phyloP scores from a whole-genome alignment of 805 yeast genomes.

The Grigorovia yakushimaensis region DNA sequence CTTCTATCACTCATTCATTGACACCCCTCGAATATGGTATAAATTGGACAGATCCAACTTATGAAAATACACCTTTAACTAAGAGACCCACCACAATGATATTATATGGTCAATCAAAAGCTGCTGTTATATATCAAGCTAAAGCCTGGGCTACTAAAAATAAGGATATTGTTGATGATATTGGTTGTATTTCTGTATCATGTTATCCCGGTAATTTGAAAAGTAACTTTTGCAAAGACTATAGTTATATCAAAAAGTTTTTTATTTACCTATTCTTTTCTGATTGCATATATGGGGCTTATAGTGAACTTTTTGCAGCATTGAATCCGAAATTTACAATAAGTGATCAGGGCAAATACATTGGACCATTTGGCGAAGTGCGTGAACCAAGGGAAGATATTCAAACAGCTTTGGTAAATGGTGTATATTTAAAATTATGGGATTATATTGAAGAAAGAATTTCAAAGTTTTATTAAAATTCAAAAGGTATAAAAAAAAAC shows the following conservation, averaged over 20 bases:
- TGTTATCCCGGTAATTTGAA: slow-evolving; percentile 31
- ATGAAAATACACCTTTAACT: slow-evolving; percentile 11
- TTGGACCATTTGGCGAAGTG: slow-evolving; percentile 30
- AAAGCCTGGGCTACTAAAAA: slow-evolving; percentile 28
- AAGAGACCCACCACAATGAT: slow-evolving; percentile 12
- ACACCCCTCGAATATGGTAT: slow-evolving; percentile 28
- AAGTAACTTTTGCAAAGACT: slow-evolving; percentile 26
- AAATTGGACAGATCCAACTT: slow-evolving; percentile 24
- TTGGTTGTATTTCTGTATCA: slow-evolving; percentile 27
- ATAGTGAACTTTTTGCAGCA: slow-evolving; percentile 32
- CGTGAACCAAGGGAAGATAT: slow-evolving; percentile 25
- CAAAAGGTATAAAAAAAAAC: not conserved
- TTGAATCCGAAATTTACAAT: slow-evolving; percentile 27
- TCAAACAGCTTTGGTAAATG: slow-evolving; percentile 18
- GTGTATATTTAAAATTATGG: slow-evolving; percentile 24
- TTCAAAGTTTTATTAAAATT: slow-evolving; percentile 1
- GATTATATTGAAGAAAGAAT: slow-evolving; percentile 14
- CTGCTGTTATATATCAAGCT: slow-evolving; percentile 30
- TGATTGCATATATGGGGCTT: slow-evolving; percentile 28
- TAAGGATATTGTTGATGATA: slow-evolving; percentile 12
- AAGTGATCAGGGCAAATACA: slow-evolving; percentile 25
- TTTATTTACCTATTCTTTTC: slow-evolving; percentile 6
- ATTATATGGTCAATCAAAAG: slow-evolving; percentile 33
- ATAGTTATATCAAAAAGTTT: slow-evolving; percentile 11
- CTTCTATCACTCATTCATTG: slow-evolving; percentile 27